phyloP scores from a whole-genome alignment of 2,329 filamentous ascomycete genomes.

The Diaporthe citrichinensis region DNA sequence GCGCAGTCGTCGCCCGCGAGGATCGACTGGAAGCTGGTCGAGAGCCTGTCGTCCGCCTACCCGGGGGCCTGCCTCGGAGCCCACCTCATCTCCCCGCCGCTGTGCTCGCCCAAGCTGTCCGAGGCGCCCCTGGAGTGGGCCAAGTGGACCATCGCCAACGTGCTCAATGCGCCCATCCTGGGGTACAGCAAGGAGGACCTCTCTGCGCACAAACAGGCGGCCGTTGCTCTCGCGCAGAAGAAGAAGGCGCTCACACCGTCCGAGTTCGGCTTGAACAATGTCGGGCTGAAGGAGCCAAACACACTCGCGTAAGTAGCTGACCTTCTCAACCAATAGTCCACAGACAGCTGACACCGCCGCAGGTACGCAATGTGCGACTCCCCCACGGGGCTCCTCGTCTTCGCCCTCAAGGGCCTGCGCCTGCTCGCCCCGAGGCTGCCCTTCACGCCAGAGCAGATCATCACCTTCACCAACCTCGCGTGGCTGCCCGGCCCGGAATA shows the following conservation, averaged over 20 bases:
- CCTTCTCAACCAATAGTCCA: background rate
- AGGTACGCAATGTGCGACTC: constrained; percentile 73
- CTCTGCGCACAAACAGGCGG: constrained; percentile 52
- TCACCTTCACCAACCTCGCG: constrained; percentile 72
- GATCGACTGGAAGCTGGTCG: constrained; percentile 66
- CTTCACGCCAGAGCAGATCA: constrained; percentile 66
- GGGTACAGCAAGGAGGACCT: constrained; percentile 71
- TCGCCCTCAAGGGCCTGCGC: constrained; percentile 64
- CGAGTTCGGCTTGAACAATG: constrained; percentile 49
- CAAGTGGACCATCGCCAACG: constrained; percentile 69
- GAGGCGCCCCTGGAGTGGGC: constrained; percentile 63
- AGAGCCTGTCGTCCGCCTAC: constrained; percentile 63
- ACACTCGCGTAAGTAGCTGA: constrained; percentile 58
- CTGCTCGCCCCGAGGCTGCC: constrained; percentile 56
- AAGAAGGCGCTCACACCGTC: constrained; percentile 43
- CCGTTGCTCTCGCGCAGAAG: constrained; percentile 38
- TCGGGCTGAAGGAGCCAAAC: constrained; percentile 61
- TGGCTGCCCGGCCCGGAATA: constrained; percentile 78
- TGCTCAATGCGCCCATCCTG: constrained; percentile 63
- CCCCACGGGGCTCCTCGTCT: constrained; percentile 69
- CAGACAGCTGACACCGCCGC: background rate
- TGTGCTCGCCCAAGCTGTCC: constrained; percentile 62
- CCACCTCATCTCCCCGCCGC: constrained; percentile 72
- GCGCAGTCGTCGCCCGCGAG: constrained; percentile 60
- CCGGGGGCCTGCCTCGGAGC: constrained; percentile 68